Conservation (phyloP, 1,284 basidiomycete species). For the Ceratorhiza oryzae-sativae region DNA sequence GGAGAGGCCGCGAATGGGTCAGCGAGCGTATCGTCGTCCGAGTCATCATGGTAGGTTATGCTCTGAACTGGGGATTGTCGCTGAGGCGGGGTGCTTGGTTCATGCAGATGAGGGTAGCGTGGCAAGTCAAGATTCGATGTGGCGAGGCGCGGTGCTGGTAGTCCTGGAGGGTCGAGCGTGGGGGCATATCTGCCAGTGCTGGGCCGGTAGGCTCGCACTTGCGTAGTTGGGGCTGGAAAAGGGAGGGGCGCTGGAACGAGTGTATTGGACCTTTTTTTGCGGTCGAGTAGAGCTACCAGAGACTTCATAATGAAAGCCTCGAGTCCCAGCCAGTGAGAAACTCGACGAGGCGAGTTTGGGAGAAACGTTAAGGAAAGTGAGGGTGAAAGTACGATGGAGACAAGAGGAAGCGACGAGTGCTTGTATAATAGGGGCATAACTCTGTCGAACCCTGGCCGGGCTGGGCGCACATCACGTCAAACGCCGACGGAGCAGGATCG, state of each 20-base stretch:
- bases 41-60: conserved; percentile 23
- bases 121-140: neutral
- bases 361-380: conserved; percentile 4
- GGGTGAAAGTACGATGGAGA: neutral
- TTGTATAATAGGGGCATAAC: conserved; percentile 30
- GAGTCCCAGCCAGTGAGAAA: conserved; percentile 28
- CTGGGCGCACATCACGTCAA: neutral
- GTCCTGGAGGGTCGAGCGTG: neutral
- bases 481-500: neutral
- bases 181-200: neutral
- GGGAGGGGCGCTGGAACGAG: conserved; percentile 23
- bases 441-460: conserved; percentile 11
- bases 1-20: conserved; percentile 28
- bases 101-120: neutral
- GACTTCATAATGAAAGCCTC: conserved; percentile 30
- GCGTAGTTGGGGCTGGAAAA: neutral
- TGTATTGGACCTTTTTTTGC: conserved; percentile 29
- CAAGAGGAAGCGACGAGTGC: neutral
- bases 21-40: conserved; percentile 27
- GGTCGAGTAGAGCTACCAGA: conserved; percentile 32
- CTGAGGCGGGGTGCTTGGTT: neutral
- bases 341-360: neutral
- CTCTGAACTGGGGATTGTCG: conserved; percentile 12
- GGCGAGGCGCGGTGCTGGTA: neutral
- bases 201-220: neutral